Conservation (phyloP, 352 stramenopile species). For the Globisporangium apiculatum region DNA sequence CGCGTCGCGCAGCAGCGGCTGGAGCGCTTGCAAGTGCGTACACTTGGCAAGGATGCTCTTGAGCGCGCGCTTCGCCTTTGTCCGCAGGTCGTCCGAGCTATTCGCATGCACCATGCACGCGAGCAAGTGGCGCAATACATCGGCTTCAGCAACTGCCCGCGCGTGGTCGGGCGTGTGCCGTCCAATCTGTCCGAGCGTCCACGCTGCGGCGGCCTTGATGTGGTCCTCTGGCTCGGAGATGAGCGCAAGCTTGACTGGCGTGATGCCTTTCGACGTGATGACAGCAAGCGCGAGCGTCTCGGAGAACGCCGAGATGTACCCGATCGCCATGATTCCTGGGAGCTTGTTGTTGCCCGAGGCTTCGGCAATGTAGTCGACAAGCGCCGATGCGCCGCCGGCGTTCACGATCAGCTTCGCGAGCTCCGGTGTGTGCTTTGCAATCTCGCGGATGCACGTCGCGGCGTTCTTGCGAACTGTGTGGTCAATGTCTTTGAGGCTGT, state of each 20-base stretch:
- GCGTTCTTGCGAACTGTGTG: slow-evolving; percentile 94
- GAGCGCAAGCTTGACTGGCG: slow-evolving; percentile 89
- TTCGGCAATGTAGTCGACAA: slow-evolving; percentile 92
- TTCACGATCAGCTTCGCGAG: slow-evolving; percentile 95
- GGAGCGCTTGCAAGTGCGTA: slow-evolving; percentile 90
- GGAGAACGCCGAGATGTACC: slow-evolving; percentile 94
- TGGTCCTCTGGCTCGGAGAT: slow-evolving; percentile 93
- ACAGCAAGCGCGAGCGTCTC: slow-evolving; percentile 92
- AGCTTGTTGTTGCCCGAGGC: slow-evolving; percentile 90
- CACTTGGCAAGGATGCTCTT: slow-evolving; percentile 94
- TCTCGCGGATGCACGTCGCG: slow-evolving; percentile 92
- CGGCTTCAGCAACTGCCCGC: slow-evolving; percentile 87
- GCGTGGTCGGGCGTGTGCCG: slow-evolving; percentile 92
- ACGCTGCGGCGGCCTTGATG: slow-evolving; percentile 93
- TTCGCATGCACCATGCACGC: slow-evolving; percentile 92
- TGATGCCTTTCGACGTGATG: slow-evolving; percentile 92
- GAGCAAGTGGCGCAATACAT: slow-evolving; percentile 90
- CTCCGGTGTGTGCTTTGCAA: slow-evolving; percentile 94
- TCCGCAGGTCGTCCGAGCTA: slow-evolving; percentile 91
- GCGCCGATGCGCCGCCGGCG: slow-evolving; percentile 88
- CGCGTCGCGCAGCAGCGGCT: slow-evolving; percentile 89
- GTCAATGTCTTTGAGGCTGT: slow-evolving; percentile 93
- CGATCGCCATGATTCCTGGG: slow-evolving; percentile 93
- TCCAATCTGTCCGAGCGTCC: slow-evolving; percentile 93
- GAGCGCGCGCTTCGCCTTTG: slow-evolving; percentile 91